phyloP scores from a whole-genome alignment of 345 rosid species.

The Corymbia maculata region DNA sequence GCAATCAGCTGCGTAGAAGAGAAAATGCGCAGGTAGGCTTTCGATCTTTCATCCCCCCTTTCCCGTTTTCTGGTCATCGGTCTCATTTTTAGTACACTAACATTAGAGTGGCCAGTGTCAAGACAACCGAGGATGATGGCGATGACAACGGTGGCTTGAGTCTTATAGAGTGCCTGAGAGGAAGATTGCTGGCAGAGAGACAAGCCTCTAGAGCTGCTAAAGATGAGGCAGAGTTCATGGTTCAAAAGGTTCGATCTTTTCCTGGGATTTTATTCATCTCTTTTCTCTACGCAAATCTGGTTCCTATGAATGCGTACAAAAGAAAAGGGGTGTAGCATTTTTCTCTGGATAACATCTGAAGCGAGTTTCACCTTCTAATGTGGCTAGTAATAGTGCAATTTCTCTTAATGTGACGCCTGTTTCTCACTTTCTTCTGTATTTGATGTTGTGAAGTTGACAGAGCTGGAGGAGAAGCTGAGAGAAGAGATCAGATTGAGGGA shows the following conservation, averaged over 20 bases:
- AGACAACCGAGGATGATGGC: slow-evolving; percentile 28
- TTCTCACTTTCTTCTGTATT: not conserved
- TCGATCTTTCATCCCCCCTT: not conserved
- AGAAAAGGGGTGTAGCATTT: not conserved
- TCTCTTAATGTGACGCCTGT: not conserved
- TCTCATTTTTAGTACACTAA: not conserved
- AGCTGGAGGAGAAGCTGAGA: slow-evolving; percentile 46
- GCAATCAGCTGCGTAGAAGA: not conserved
- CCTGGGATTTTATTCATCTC: not conserved
- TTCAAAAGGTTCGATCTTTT: slow-evolving; percentile 34
- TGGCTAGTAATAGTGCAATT: not conserved
- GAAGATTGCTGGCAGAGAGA: slow-evolving; percentile 82
- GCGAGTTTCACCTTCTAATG: not conserved
- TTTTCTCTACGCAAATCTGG: not conserved
- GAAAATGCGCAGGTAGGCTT: not conserved
- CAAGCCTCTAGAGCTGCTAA: slow-evolving; percentile 68
- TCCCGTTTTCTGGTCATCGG: not conserved
- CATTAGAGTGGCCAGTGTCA: slow-evolving; percentile 15
- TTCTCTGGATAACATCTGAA: not conserved
- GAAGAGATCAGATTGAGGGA: slow-evolving; percentile 59
- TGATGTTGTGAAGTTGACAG: slow-evolving; percentile 33
- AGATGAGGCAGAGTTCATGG: slow-evolving; percentile 53
- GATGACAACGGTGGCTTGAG: slow-evolving; percentile 29
- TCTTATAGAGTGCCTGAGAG: slow-evolving; percentile 74
- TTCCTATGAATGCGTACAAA: not conserved